phyloP scores from a whole-genome alignment of 164 flowering plant genomes.

The Vitis rotundifolia region DNA sequence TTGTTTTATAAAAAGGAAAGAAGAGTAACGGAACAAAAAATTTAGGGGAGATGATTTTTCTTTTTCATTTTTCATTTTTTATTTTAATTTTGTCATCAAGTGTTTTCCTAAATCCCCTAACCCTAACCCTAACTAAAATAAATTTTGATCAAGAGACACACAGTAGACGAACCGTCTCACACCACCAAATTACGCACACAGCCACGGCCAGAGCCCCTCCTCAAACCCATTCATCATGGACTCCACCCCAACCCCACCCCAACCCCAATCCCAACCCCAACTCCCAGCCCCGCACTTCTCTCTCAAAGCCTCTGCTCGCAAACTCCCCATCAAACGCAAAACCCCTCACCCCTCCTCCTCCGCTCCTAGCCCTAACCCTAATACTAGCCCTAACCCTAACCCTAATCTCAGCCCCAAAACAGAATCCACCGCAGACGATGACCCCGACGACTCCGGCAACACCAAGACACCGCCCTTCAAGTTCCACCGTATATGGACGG shows the following conservation, averaged over 20 bases:
- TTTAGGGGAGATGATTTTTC: too few relatives aligned
- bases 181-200: too few relatives aligned
- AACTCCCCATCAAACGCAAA: conserved; percentile 71
- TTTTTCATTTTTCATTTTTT: too few relatives aligned
- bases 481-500: conserved; percentile 73
- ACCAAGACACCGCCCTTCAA: conserved; percentile 41
- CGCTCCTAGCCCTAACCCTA: conserved; percentile 14
- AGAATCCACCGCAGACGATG: conserved; percentile 5
- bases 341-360: conserved; percentile 20
- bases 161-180: too few relatives aligned
- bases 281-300: conserved; percentile 22
- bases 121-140: too few relatives aligned
- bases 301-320: conserved; percentile 44
- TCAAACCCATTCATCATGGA: conserved; percentile 11
- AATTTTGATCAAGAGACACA: too few relatives aligned
- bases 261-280: conserved; percentile 8
- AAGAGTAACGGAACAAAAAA: too few relatives aligned
- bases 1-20: too few relatives aligned
- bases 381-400: not conserved
- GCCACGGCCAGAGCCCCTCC: too few relatives aligned
- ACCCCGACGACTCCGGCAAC: conserved; percentile 4
- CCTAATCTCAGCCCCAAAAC: conserved; percentile 10
- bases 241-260: conserved; percentile 24
- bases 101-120: too few relatives aligned
- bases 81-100: too few relatives aligned